Conservation (phyloP, 805 yeast species). For the Metschnikowia matae region DNA sequence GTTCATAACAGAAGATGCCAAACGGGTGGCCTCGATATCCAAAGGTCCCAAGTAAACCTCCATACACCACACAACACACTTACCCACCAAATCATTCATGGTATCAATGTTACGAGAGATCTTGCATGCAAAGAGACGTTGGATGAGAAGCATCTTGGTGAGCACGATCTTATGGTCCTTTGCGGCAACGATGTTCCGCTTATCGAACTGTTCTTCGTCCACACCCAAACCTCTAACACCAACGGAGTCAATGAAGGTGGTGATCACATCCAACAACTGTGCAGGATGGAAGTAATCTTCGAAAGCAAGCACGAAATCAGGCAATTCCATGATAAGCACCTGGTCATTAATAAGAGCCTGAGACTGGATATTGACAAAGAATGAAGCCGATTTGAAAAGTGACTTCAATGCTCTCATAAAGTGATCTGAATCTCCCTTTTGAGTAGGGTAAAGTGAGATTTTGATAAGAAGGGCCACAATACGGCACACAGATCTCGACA, state of each 20-base stretch:
- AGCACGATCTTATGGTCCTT: constrained; percentile 55
- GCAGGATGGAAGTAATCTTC: constrained; percentile 34
- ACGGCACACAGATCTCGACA: constrained; percentile 63
- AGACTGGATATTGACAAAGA: constrained; percentile 46
- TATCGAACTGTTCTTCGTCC: constrained; percentile 27
- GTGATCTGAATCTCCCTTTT: constrained; percentile 20
- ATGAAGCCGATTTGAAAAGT: constrained; percentile 37
- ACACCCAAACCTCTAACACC: constrained; percentile 55
- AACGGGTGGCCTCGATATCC: constrained; percentile 58
- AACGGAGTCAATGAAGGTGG: constrained; percentile 48
- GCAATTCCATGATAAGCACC: constrained; percentile 53
- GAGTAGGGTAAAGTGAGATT: constrained; percentile 27
- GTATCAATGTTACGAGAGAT: constrained; percentile 27
- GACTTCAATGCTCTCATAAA: constrained; percentile 27
- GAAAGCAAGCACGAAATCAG: constrained; percentile 52
- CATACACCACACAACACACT: constrained; percentile 53
- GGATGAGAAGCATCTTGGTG: constrained; percentile 57
- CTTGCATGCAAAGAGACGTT: constrained; percentile 46
- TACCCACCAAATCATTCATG: constrained; percentile 34
- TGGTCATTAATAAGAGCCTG: constrained; percentile 57
- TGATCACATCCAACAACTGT: constrained; percentile 39
- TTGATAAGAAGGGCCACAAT: constrained; percentile 50
- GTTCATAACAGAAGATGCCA: constrained; percentile 57
- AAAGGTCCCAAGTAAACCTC: constrained; percentile 49
- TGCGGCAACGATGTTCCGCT: constrained; percentile 27